phyloP scores from a whole-genome alignment of 192 early-diverging fungal species.

The Phycomyces nitens region DNA sequence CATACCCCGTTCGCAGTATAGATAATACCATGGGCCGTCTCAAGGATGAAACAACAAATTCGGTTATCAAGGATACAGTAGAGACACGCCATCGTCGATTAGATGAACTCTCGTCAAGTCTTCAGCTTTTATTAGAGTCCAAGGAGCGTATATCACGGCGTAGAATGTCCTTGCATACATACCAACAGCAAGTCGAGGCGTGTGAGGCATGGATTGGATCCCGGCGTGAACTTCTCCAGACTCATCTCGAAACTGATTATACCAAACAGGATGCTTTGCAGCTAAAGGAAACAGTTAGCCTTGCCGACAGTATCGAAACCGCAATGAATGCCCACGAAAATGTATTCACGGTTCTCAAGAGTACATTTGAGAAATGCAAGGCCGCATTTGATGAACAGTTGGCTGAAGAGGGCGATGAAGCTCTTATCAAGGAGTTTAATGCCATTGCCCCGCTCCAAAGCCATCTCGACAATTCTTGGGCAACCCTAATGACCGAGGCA shows the following conservation, averaged over 20 bases:
- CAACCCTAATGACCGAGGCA: neutral
- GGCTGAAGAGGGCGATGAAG: constrained; percentile 8
- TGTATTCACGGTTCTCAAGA: constrained; percentile 18
- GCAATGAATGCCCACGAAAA: constrained; percentile 18
- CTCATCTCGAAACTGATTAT: neutral
- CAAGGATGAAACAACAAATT: constrained; percentile 26
- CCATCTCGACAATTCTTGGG: constrained; percentile 18
- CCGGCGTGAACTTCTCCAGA: neutral
- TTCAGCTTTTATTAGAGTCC: constrained; percentile 21
- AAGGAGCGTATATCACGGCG: constrained; percentile 32
- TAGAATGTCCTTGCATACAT: constrained; percentile 19
- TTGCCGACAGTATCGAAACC: constrained; percentile 18
- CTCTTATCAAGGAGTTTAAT: constrained; percentile 7
- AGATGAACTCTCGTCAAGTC: constrained; percentile 15
- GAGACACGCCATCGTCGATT: constrained; percentile 13
- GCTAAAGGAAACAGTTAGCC: constrained; percentile 10
- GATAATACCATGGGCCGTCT: constrained; percentile 4
- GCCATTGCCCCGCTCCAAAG: constrained; percentile 16
- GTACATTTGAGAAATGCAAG: constrained; percentile 9
- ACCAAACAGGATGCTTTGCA: constrained; percentile 8
- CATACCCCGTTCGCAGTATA: constrained; percentile 18
- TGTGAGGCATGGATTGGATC: constrained; percentile 22
- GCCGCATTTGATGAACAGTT: constrained; percentile 14
- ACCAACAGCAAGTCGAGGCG: constrained; percentile 19
- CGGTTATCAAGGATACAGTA: constrained; percentile 25